These are phyloP conservation scores for Parastagonospora avenae DNA, from an alignment of 2,329 filamentous ascomycete genomes.

Conservation along the genomic window DNA sequence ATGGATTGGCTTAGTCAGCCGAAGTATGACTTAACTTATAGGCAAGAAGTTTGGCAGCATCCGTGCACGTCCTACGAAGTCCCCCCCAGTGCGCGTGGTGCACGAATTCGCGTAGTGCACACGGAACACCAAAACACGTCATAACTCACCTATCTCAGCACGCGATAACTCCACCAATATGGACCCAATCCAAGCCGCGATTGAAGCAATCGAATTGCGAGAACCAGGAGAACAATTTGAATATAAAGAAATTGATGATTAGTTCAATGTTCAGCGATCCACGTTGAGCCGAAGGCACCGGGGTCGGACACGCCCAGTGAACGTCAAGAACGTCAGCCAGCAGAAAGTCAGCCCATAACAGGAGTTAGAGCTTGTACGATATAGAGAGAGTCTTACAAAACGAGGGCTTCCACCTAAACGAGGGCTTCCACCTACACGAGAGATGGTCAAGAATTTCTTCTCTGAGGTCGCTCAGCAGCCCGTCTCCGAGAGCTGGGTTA, in stretches of 20 bases:
- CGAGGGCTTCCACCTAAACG: no score
- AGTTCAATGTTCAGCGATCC: slow-evolving; percentile 5
- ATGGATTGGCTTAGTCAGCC: no score
- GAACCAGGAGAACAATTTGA: slow-evolving; percentile 2
- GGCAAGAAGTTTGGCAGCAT: no score
- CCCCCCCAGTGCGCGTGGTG: not conserved
- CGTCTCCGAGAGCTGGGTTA: slow-evolving; percentile 8
- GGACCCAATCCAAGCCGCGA: slow-evolving; percentile 8
- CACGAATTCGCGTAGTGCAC: not conserved
- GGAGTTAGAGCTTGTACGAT: slow-evolving; percentile 14
- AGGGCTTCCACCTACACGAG: no score
- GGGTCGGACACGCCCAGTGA: not conserved
- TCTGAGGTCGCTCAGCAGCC: not conserved
- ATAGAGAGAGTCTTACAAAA: slow-evolving; percentile 15
- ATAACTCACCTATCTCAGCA: not conserved
- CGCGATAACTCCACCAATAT: no score
- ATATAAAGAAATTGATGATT: slow-evolving; percentile 5
- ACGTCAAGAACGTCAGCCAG: not conserved
- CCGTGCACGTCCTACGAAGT: no score
- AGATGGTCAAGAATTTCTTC: not conserved
- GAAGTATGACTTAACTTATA: no score
- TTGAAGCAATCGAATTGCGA: slow-evolving; percentile 10
- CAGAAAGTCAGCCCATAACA: slow-evolving; percentile 3
- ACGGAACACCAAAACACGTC: not conserved
- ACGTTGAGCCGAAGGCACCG: slow-evolving; percentile 5